A percentile compares a stretch with the other conserved stretches of the same genome.
Evolutionary conservation across 2,329 filamentous ascomycete species (phyloP).

Genomic region (Venturia carpophila): DNA sequence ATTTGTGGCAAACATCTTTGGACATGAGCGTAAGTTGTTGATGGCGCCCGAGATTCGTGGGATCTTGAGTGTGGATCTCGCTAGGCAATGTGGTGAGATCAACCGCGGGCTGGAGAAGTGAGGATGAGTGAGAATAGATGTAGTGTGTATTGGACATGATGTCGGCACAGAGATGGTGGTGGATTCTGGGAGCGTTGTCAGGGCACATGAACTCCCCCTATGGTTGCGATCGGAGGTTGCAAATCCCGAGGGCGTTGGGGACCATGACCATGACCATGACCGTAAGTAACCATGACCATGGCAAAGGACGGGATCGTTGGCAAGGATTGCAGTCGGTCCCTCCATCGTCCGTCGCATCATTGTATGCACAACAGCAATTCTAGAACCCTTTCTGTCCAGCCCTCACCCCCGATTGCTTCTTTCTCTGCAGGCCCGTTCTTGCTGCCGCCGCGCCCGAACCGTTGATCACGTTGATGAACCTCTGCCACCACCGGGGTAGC

Average conservation of each 20-base stretch:
- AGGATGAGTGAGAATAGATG: not conserved
- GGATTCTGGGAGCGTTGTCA: not conserved
- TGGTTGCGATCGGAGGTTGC: too few species aligned
- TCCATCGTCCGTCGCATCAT: too few species aligned
- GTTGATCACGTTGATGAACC: too few species aligned
- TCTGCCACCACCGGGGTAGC: not conserved
- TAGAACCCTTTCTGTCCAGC: not conserved
- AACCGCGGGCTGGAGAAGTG: not conserved
- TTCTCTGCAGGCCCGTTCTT: not conserved
- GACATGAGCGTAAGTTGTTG: not conserved
- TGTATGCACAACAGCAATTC: not conserved
- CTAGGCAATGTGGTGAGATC: not conserved
- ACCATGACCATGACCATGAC: too few species aligned
- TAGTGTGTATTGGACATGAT: not conserved
- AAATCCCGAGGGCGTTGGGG: too few species aligned
- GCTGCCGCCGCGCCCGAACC: not conserved
- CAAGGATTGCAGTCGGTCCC: not conserved
- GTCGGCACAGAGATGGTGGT: not conserved
- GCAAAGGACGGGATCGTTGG: not conserved
- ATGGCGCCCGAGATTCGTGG: not conserved
- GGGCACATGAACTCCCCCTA: too few species aligned
- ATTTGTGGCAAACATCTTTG: not conserved
- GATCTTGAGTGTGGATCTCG: not conserved
- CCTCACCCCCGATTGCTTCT: not conserved
- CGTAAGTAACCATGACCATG: not conserved